These are phyloP conservation scores for Quercus engelmannii DNA, from an alignment of 306 rosid genomes.

Conservation along the genomic window DNA sequence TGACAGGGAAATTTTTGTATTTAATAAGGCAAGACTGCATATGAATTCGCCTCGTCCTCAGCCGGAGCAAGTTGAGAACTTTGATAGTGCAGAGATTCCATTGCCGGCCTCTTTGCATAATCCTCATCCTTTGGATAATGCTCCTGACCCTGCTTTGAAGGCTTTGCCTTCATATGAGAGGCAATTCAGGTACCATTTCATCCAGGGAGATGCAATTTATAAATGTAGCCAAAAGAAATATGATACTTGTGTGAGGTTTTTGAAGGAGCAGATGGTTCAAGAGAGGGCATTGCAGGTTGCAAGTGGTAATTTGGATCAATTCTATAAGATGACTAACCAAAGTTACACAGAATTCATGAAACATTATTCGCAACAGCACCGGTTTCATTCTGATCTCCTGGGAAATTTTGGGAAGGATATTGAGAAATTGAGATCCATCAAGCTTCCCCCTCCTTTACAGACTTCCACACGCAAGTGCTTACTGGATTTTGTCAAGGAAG, in stretches of 20 bases:
- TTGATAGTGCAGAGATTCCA: conserved; percentile 49
- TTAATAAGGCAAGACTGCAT: conserved; percentile 76
- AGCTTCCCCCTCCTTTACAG: conserved; percentile 79
- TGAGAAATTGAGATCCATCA: conserved; percentile 66
- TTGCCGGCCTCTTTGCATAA: conserved; percentile 61
- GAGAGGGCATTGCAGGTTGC: conserved; percentile 93
- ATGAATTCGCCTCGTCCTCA: conserved; percentile 53
- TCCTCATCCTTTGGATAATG: conserved; percentile 87
- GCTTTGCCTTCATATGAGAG: conserved; percentile 92
- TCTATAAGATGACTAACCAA: conserved; percentile 63
- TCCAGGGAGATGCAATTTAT: conserved; percentile 58
- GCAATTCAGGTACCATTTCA: conserved; percentile 80
- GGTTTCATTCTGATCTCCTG: conserved; percentile 80
- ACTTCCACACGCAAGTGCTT: conserved; percentile 58
- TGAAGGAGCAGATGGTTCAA: conserved; percentile 87
- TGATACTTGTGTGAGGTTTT: conserved; percentile 71
- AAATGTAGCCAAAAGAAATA: conserved; percentile 47
- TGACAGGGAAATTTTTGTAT: conserved; percentile 72
- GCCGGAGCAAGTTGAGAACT: conserved; percentile 54
- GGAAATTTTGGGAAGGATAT: conserved; percentile 68
- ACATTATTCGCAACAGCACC: conserved; percentile 67
- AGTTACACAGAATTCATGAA: conserved; percentile 84
- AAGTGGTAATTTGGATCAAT: conserved; percentile 81
- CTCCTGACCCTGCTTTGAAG: conserved; percentile 90
- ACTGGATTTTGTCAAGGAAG: conserved; percentile 92